A percentile compares a stretch with the other conserved stretches of the same genome.
Conservation (phyloP, 2,329 filamentous ascomycete genomes). For the Thelonectria rubi region DNA sequence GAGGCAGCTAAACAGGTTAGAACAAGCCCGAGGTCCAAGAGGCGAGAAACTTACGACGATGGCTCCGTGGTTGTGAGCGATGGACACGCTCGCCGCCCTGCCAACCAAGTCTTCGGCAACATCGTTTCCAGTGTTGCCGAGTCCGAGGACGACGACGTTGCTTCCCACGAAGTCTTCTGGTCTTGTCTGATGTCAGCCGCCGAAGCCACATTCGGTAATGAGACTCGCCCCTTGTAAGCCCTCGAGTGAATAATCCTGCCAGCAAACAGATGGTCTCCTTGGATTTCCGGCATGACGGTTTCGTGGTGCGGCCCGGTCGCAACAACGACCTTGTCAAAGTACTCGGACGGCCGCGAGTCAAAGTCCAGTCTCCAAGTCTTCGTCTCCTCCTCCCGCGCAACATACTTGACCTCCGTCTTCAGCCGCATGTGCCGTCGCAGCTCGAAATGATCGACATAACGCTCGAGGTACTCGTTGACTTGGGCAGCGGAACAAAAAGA, state of each 20-base stretch:
- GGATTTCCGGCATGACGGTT: slow-evolving; percentile 50
- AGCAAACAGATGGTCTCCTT: slow-evolving; percentile 46
- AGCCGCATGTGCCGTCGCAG: slow-evolving; percentile 43
- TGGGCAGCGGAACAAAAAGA: slow-evolving; percentile 38
- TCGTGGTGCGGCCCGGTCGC: slow-evolving; percentile 48
- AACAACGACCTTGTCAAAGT: slow-evolving; percentile 53
- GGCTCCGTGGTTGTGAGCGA: slow-evolving; percentile 40
- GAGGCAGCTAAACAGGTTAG: slow-evolving; percentile 37
- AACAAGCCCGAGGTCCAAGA: not conserved
- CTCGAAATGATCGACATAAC: slow-evolving; percentile 48
- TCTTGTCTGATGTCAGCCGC: slow-evolving; percentile 20
- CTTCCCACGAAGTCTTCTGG: slow-evolving; percentile 42
- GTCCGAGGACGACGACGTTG: slow-evolving; percentile 55
- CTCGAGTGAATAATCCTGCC: slow-evolving; percentile 40
- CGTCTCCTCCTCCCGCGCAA: slow-evolving; percentile 26
- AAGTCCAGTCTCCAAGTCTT: slow-evolving; percentile 45
- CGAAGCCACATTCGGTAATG: not conserved
- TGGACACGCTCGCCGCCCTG: slow-evolving; percentile 33
- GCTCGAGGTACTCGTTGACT: slow-evolving; percentile 47
- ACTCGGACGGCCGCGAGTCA: slow-evolving; percentile 29
- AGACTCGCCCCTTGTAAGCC: slow-evolving; percentile 31
- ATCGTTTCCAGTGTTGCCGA: slow-evolving; percentile 52
- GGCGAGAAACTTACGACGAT: slow-evolving; percentile 32
- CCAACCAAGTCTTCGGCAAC: slow-evolving; percentile 46
- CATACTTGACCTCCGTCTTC: slow-evolving; percentile 35